Evolutionary conservation across 768 basidiomycete species (phyloP), one percentile per base, ranked within the genome.

Genomic region (Xanthoconium stramineum): DNA sequence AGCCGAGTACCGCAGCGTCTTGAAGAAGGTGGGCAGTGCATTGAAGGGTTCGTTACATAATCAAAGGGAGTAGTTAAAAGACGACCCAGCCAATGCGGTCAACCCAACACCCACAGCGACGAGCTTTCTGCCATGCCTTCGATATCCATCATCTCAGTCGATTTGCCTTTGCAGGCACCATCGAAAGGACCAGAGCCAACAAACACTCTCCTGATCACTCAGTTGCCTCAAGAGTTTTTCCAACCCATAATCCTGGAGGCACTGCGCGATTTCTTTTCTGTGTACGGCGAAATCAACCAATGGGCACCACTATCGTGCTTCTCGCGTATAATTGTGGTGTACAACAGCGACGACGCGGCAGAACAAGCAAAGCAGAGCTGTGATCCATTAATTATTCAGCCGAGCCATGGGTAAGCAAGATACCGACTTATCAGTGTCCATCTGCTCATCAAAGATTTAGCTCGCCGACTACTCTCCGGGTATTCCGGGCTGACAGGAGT

Each of bases 221-320:
- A 83, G 3, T 73, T 98, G 1, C 91, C 94, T 5, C 80, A 76
- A 35, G 74, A 80, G 1, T 91, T 94, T 70, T 96, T 98, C 75
- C 79, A 86, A 36, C 85, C 87, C 7, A 63, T 79, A 0, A 79
- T 89, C 57, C 78, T 94, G 24, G 72, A 80, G 12, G 80, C 88
- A 17, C 76, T 98, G 24, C 79, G 75, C 40, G 72, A 78, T 20
- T 87, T 95, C 67, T 98, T 98, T 67, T 76, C 75, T 4, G 66
- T 78, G 3, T 94, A 88, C 62, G 96, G 97, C 17, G 74, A 79
- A 28, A 84, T 99, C n/a, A 85, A 89, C 64, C 82, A 87, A 63
- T 99, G 95, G 94, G 91, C 89, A 1, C 93, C 94, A 5, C 72
- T 98, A 6, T 83, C 81, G 19, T 85, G 84, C 7, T 93, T 98